These are phyloP conservation scores for Lotus japonicus DNA, from an alignment of 306 rosid species.

Conservation along the genomic window DNA sequence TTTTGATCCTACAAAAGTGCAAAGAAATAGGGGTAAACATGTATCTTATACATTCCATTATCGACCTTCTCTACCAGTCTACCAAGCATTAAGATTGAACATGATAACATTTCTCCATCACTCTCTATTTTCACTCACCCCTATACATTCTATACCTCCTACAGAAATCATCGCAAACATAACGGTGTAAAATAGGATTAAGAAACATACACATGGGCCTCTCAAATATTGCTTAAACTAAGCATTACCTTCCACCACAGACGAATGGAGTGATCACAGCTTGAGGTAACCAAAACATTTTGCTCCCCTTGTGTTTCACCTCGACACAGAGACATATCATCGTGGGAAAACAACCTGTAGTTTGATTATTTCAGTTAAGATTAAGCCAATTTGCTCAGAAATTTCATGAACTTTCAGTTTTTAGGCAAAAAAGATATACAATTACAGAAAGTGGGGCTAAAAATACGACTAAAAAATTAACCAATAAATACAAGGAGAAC, in stretches of 20 bases:
- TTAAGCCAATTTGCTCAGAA: not conserved
- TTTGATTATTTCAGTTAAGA: slow-evolving; percentile 20
- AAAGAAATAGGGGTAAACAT: not conserved
- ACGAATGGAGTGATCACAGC: slow-evolving; percentile 78
- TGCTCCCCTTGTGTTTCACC: slow-evolving; percentile 32
- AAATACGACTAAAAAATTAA: too few species aligned
- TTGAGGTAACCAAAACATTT: slow-evolving; percentile 67
- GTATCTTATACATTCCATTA: not conserved
- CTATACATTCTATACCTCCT: not conserved
- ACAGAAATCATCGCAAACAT: not conserved
- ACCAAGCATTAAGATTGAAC: not conserved
- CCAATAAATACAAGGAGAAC: not conserved
- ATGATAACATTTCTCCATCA: not conserved
- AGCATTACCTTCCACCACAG: slow-evolving; percentile 75
- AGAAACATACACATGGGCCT: not conserved
- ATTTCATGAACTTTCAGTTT: not conserved
- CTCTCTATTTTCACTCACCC: not conserved
- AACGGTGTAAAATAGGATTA: not conserved
- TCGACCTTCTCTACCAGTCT: not conserved
- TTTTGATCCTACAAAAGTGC: too few species aligned
- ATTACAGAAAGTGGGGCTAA: not conserved
- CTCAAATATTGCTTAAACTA: not conserved
- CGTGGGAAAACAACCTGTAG: slow-evolving; percentile 68
- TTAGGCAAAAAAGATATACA: not conserved
- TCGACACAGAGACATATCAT: slow-evolving; percentile 41